A percentile compares a stretch with the other conserved stretches of the same genome.
Evolutionary conservation across 2,329 filamentous ascomycete genomes (phyloP).

Genomic region (Aspergillus ochraceoroseus): DNA sequence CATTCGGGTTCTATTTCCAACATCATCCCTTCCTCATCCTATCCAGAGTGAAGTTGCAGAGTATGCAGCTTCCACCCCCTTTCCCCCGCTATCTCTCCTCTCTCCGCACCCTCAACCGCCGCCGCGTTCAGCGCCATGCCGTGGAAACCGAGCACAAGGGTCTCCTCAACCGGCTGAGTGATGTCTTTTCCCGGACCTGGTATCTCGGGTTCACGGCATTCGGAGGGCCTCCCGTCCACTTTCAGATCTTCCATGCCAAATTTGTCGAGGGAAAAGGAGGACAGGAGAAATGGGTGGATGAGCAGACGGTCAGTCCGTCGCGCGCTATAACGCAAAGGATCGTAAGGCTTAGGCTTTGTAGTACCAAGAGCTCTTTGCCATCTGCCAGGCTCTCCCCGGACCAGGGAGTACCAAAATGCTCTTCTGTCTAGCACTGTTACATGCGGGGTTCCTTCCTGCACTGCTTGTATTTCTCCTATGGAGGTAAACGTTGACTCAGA

Average conservation of each 20-base stretch:
- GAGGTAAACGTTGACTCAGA: slow-evolving; percentile 44
- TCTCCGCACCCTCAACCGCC: slow-evolving; percentile 6
- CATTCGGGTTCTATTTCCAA: no score
- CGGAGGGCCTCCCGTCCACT: slow-evolving; percentile 64
- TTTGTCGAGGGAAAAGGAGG: slow-evolving; percentile 51
- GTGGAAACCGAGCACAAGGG: not conserved
- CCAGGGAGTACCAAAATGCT: slow-evolving; percentile 67
- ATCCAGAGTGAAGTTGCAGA: no score
- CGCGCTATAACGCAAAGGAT: not conserved
- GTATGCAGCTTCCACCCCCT: slow-evolving; percentile 10
- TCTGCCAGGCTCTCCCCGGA: slow-evolving; percentile 64
- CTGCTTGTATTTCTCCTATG: slow-evolving; percentile 59
- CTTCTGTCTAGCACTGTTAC: slow-evolving; percentile 63
- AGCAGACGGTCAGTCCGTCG: slow-evolving; percentile 53
- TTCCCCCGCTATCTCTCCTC: slow-evolving; percentile 10
- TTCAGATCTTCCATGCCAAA: slow-evolving; percentile 59
- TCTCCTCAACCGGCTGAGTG: slow-evolving; percentile 26
- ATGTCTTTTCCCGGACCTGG: slow-evolving; percentile 47
- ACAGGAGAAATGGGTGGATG: slow-evolving; percentile 60
- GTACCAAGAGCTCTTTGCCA: slow-evolving; percentile 68
- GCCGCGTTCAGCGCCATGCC: slow-evolving; percentile 2
- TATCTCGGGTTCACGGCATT: slow-evolving; percentile 62
- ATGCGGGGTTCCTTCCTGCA: slow-evolving; percentile 55
- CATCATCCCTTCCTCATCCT: no score
- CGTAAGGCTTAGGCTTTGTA: slow-evolving; percentile 27